These are phyloP conservation scores for Heterobasidion irregulare DNA, from an alignment of 1,284 basidiomycete genomes.

Conservation along the genomic window DNA sequence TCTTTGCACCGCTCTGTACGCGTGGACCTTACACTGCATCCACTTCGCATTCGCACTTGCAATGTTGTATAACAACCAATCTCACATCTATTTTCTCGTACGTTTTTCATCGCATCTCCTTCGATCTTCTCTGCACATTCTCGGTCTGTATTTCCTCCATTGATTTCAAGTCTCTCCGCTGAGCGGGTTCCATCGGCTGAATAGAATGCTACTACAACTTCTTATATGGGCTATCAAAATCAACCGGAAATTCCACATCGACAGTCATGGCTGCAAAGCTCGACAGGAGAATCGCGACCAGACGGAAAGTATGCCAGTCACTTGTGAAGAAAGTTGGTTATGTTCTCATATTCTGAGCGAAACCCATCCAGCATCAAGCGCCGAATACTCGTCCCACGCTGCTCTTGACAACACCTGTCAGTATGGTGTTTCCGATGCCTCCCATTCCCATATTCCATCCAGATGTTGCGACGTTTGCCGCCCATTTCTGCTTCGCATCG, in stretches of 20 bases:
- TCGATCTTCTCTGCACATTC: background rate
- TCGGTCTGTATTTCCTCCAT: background rate
- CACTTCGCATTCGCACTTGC: background rate
- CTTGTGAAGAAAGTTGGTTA: background rate
- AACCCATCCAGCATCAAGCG: constrained; percentile 6
- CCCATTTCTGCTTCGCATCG: constrained; percentile 83
- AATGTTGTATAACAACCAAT: constrained; percentile 3
- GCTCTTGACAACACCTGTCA: constrained; percentile 74
- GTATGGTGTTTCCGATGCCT: constrained; percentile 71
- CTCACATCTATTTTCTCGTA: background rate
- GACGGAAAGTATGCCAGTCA: too few species aligned
- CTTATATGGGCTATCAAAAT: too few species aligned
- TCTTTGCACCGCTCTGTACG: background rate
- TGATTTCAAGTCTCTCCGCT: constrained; percentile 8
- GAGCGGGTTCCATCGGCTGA: constrained; percentile 2
- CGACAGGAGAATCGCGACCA: too few species aligned
- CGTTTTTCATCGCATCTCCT: background rate
- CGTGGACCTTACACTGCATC: background rate
- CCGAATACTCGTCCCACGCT: constrained; percentile 70
- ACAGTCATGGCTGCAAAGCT: too few species aligned
- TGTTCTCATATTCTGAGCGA: background rate
- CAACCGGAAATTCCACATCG: too few species aligned
- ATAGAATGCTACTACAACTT: background rate
- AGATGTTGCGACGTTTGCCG: constrained; percentile 53
- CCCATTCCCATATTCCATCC: constrained; percentile 61